Base-by-base conservation (phyloP, 108 stramenopile species). In the Cyclotella cryptica region DNA sequence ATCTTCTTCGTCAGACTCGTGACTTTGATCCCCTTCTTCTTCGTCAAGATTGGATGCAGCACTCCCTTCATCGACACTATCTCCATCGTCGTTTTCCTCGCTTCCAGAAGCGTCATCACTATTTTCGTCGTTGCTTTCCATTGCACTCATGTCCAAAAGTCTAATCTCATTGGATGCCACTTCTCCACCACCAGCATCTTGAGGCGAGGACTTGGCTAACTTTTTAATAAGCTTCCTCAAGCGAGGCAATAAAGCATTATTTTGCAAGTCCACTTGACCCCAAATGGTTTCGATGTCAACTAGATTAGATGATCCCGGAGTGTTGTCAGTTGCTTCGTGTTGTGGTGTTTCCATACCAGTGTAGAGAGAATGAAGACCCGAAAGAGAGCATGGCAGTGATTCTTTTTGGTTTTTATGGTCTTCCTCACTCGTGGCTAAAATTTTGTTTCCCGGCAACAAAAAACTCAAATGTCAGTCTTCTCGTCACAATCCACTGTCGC, bases 221-320 rank as follows among this genome's bases (percentile, higher is more conserved):
- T 83, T 75, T 66, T 84, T 88, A 15, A 88, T 75, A 0, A 80
- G 53, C 52, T 89, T 92, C 51, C 74, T 87, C 49, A 95, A 67
- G 7, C 86, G 76, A 21, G 84, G 78, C 71, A 89, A 60, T 64
- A 98, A 59, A 10, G 94, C 89, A 10, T 68, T 63, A 64, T 94
- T 97, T 70, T 96, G 96, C 44, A 97, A 51, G 69, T 98, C 96
- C 15, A 98, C 83, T 83, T 98, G 93, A 14, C 92, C 94, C 95
- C 95, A 98, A 10, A 98, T 63, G 0, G 93, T 96, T 69, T 98
- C 96, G 17, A 82, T 86, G 72, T 96, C 95, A 15, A 78, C 61
- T 19, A 62, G 24, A 17, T 35, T 40, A 3, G 61, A n/a, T n/a
- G n/a, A n/a, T n/a, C n/a, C n/a, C n/a, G n/a, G n/a, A n/a, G n/a